A percentile compares a stretch with the other conserved stretches of the same genome.
Conservation (phyloP, 768 basidiomycete species). For the Coprinellus micaceus region DNA sequence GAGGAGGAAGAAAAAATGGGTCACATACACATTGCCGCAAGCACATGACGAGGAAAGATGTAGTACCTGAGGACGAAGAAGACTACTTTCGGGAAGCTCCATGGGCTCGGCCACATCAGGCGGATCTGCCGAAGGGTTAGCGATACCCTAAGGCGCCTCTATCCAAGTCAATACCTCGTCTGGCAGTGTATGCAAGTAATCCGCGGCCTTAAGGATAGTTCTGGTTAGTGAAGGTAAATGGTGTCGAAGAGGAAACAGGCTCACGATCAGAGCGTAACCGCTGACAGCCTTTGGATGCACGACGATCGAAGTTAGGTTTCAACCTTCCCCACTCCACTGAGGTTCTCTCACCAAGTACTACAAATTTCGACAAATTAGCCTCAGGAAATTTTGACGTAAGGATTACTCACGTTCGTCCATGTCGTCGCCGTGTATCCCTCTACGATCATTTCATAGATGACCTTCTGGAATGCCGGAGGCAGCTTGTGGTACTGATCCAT, state of each 20-base stretch:
- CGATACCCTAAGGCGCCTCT: too few species aligned
- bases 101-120: constrained; percentile 1
- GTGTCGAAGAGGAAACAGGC: neutral
- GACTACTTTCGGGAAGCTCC: neutral
- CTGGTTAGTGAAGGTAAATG: neutral
- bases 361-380: too few species aligned
- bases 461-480: too few species aligned
- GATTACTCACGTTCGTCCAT: too few species aligned
- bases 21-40: neutral
- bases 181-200: neutral
- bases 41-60: neutral
- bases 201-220: neutral
- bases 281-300: neutral
- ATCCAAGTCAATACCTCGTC: neutral
- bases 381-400: too few species aligned
- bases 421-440: too few species aligned
- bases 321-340: too few species aligned
- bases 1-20: too few species aligned
- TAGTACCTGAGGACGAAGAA: neutral
- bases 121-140: neutral
- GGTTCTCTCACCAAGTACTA: too few species aligned
- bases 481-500: too few species aligned
- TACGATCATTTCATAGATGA: too few species aligned
- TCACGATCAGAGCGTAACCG: neutral
- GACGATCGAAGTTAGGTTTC: too few species aligned